Conservation (phyloP, 2,329 filamentous ascomycete genomes). For the Zarea fungicola region DNA sequence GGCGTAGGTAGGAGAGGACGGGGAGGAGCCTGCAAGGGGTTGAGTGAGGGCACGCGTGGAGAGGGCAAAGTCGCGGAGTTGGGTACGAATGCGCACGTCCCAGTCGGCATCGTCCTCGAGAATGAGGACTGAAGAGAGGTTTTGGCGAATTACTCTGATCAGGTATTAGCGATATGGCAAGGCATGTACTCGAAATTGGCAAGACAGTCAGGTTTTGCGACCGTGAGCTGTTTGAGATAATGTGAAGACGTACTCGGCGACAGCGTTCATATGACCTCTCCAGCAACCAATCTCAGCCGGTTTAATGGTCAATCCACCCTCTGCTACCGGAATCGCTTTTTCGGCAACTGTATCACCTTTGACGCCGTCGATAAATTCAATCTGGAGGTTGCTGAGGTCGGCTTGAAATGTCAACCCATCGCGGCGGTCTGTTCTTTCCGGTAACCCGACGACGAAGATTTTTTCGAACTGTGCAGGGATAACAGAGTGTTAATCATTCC, state of each 20-base stretch:
- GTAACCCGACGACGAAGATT: conserved; percentile 48
- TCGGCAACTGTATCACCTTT: conserved; percentile 32
- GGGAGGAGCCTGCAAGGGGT: conserved; percentile 17
- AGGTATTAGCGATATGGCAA: neutral
- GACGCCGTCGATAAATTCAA: conserved; percentile 44
- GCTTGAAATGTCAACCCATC: conserved; percentile 45
- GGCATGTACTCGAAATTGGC: no score
- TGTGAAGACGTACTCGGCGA: conserved; percentile 24
- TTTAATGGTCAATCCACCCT: conserved; percentile 26
- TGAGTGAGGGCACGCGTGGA: conserved; percentile 31
- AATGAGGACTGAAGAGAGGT: conserved; percentile 43
- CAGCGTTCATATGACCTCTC: conserved; percentile 35
- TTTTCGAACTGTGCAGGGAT: conserved; percentile 40
- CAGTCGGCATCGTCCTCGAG: conserved; percentile 55
- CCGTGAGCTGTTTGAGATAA: no score
- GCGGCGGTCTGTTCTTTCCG: conserved; percentile 44
- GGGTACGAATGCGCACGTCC: conserved; percentile 46
- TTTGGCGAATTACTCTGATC: conserved; percentile 36
- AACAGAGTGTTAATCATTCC: neutral
- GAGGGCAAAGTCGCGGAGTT: conserved; percentile 38
- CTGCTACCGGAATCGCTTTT: conserved; percentile 29
- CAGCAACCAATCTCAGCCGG: conserved; percentile 29
- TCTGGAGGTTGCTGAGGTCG: conserved; percentile 36
- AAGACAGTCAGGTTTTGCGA: no score
- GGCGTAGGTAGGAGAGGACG: conserved; percentile 16